Base-by-base conservation (phyloP, 164 flowering plant genomes). In the Litsea cubeba region DNA sequence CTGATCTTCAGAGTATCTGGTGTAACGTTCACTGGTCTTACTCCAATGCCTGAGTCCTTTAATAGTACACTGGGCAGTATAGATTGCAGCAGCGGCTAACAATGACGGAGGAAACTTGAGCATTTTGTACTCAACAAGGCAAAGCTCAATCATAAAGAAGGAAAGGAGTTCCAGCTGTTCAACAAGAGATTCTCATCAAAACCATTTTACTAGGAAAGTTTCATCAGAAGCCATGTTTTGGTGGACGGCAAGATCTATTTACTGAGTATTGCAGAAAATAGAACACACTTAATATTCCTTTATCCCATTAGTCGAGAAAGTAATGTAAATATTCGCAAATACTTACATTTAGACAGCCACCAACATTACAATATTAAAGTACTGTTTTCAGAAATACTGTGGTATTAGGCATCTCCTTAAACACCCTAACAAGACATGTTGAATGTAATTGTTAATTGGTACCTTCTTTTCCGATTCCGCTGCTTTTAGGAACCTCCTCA, bases 401-500 rank as follows among this genome's bases (percentile, higher is more conserved):
- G 1, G 8, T 40, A 40, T 8, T 40, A 5, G 46, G 46, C 46
- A 5, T 40, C 46, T 40, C 46, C 11, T 40, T 1, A 7, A 11
- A 40, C 46, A 40, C 46, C 46, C 46, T 40, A 5, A 8, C 1
- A 1, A 40, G 46, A 40, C 10, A 40, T 7, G 46, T 40, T 40
- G 46, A 40, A 7, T 7, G 46, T 40, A 40, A 40, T 40, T 40
- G 46, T 40, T 40, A 40, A 40, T 40, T 40, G 46, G 46, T 32
- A 90, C 97, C 89, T 85, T 86, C 75, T 81, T 84, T 82, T 94
- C 89, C 12, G 90, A 82, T 72, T 89, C 84, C 40, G 93, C 89
- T 32, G 97, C 96, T 83, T 92, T 94, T 8, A 92, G 87, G 76
- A 87, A 94, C 77, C 97, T 87, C 79, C 83, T 84, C 92, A 92